These are phyloP conservation scores for Termitomyces sp. DNA, from an alignment of 768 basidiomycete species.

Conservation along the genomic window DNA sequence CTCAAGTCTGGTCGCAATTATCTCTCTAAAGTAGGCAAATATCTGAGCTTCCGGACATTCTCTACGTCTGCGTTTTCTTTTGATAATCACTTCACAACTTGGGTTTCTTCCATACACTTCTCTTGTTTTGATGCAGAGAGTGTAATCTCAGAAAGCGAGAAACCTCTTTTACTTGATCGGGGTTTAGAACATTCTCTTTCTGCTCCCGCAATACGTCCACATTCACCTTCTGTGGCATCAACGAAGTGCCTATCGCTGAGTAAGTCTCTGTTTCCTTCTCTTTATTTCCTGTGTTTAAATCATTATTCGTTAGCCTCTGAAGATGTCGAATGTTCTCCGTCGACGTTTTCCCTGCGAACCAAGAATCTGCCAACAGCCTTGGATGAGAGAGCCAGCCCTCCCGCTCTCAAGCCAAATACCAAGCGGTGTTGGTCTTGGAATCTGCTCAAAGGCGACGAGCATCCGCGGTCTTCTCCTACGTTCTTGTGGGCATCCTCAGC, in stretches of 20 bases:
- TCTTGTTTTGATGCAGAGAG: not conserved
- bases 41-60: constrained; percentile 4
- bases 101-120: not conserved
- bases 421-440: constrained; percentile 8
- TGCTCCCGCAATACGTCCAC: constrained; percentile 3
- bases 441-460: not conserved
- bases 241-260: constrained; percentile 1
- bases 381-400: not conserved
- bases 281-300: not conserved
- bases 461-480: not conserved
- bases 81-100: not conserved
- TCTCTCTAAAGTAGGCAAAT: constrained; percentile 8
- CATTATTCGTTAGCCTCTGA: not conserved
- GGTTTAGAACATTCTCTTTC: constrained; percentile 11
- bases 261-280: not conserved
- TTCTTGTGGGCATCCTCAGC: not conserved
- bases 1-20: not conserved
- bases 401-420: not conserved
- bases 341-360: not conserved
- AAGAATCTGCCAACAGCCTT: not conserved
- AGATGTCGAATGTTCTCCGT: not conserved
- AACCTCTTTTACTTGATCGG: not conserved
- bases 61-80: constrained; percentile 2
- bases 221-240: constrained; percentile 2
- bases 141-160: not conserved